These are phyloP conservation scores for Dryadomyces sulphureus DNA, from an alignment of 2,329 filamentous ascomycete species.

Conservation along the genomic window DNA sequence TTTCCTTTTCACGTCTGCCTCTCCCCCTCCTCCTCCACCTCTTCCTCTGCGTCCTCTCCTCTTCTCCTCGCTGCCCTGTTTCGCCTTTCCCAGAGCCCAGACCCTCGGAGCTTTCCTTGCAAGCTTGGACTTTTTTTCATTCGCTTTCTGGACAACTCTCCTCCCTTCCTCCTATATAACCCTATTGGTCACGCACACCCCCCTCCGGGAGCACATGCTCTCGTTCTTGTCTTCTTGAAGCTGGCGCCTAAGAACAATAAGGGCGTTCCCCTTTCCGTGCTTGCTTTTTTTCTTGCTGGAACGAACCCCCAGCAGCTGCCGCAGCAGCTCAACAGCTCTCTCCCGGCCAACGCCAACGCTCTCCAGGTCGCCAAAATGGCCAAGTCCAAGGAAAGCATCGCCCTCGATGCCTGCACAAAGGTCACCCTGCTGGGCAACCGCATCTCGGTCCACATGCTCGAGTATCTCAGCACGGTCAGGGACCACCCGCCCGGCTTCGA, in stretches of 20 bases:
- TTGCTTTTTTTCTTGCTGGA: not conserved
- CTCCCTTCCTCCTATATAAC: too few species aligned
- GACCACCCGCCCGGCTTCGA: conserved; percentile 40
- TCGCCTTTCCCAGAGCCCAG: too few species aligned
- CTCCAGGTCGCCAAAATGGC: conserved; percentile 9
- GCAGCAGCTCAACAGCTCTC: not conserved
- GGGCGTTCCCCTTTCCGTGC: conserved; percentile 3
- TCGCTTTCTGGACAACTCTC: too few species aligned
- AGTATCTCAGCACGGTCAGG: conserved; percentile 44
- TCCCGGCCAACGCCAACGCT: not conserved
- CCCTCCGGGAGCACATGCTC: not conserved
- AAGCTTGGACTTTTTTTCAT: too few species aligned
- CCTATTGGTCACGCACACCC: too few species aligned
- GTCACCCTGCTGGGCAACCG: conserved; percentile 46
- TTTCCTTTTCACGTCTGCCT: too few species aligned
- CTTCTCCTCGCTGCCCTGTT: too few species aligned
- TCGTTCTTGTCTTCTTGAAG: not conserved
- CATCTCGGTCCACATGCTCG: conserved; percentile 49
- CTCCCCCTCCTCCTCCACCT: too few species aligned
- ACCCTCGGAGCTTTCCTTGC: too few species aligned
- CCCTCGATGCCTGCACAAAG: conserved; percentile 38
- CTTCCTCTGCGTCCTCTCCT: too few species aligned
- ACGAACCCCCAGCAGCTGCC: not conserved
- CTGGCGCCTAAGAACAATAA: not conserved
- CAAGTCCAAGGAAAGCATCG: conserved; percentile 16